These are phyloP conservation scores for Monilinia vaccinii-corymbosi DNA, from an alignment of 2,329 filamentous ascomycete genomes.

Conservation along the genomic window DNA sequence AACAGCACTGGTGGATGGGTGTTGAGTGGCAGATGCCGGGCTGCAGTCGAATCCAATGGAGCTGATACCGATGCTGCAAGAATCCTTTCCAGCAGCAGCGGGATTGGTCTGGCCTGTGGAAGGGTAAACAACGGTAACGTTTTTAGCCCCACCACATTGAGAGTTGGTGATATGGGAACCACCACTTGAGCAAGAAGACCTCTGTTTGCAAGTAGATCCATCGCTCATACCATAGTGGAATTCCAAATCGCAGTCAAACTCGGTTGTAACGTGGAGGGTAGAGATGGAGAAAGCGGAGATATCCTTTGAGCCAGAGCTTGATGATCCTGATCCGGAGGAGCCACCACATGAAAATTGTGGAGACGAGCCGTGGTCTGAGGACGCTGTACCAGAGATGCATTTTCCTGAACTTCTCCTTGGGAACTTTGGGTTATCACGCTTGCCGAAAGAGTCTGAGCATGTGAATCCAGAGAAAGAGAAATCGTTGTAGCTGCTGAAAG, in stretches of 20 bases:
- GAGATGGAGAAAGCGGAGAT: constrained; percentile 60
- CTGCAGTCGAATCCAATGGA: constrained; percentile 67
- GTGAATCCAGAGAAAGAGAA: constrained; percentile 67
- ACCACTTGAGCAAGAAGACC: constrained; percentile 53
- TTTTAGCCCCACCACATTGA: constrained; percentile 86
- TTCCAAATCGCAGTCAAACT: constrained; percentile 70
- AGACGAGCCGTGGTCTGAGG: constrained; percentile 36
- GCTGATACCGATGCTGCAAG: constrained; percentile 66
- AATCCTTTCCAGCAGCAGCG: constrained; percentile 44
- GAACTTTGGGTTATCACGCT: constrained; percentile 42
- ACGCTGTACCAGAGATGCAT: constrained; percentile 49
- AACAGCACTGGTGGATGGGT: constrained; percentile 13
- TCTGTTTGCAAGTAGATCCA: constrained; percentile 73
- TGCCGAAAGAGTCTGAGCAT: constrained; percentile 53
- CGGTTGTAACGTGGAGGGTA: constrained; percentile 62
- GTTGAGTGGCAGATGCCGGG: constrained; percentile 19
- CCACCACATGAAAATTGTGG: constrained; percentile 51
- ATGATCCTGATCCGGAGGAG: background rate
- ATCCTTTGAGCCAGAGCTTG: constrained; percentile 26
- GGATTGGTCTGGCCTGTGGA: constrained; percentile 35
- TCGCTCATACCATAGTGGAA: constrained; percentile 85
- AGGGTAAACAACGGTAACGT: constrained; percentile 59
- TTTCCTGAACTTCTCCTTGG: constrained; percentile 36
- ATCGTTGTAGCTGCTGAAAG: constrained; percentile 57
- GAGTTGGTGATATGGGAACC: constrained; percentile 69